Evolutionary conservation across 1,139 yeast species (phyloP), one percentile per base, ranked within the genome.

Genomic region (Blastobotrys arbuscula): DNA sequence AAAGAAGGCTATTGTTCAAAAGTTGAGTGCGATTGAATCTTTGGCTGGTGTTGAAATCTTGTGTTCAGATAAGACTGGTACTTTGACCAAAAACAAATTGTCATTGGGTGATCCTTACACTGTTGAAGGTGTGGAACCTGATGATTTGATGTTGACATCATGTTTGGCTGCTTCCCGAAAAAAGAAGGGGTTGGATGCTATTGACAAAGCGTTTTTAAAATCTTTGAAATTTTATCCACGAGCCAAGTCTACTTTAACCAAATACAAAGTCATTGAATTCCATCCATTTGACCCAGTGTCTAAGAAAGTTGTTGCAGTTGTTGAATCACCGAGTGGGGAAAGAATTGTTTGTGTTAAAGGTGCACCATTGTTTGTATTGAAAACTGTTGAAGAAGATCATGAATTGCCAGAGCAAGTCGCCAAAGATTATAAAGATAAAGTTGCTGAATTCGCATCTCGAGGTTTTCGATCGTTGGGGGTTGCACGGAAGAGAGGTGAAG

Each of bases 41-140:
- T 76, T 86, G 64, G 95, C 95, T 60, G 95, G 95, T 82, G 95
- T 86, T 64, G 95, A 86, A 76, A 84, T 85, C 72, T 78, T 86
- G 72, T 86, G 95, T 82, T 86, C 95, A 60, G 95, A 86, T 75
- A 86, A 86, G 76, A 86, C 95, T 69, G 98, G 98, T 84, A 92
- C 98, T 65, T 81, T 90, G 75, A 90, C 97, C 77, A 90, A 90
- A 81, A 90, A 90, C 85, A 90, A 89, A 79, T 69, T 87, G 69
- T 87, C 97, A 53, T 79, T 90, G 67, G 94, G 89, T 75, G 97
- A 90, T 75, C 98, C 98, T 68, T 92, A 89, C 87, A 89, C 97
- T 70, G 97, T 94, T 66, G 96, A 87, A 69, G 98, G 98, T 79
- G 97, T 92, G 64, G 96, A 90, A 71, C 83, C 95, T 57, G 97